phyloP scores from a whole-genome alignment of 2,329 filamentous ascomycete genomes.

The Xylaria sp. region DNA sequence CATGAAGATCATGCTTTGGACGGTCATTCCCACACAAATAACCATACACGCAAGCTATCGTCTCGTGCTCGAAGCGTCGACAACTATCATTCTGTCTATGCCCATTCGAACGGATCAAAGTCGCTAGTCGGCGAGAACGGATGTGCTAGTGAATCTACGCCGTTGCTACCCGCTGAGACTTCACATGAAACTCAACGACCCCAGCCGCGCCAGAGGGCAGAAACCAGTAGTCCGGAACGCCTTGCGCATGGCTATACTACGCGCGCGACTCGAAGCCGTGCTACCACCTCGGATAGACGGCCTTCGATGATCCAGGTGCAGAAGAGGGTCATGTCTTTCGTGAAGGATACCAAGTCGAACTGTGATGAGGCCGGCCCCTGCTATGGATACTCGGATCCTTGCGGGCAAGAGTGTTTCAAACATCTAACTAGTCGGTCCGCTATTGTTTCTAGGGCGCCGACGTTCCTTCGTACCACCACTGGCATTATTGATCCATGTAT shows the following conservation, averaged over 20 bases:
- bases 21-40: constrained; percentile 31
- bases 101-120: constrained; percentile 16
- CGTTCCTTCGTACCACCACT: constrained; percentile 47
- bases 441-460: constrained; percentile 39
- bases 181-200: constrained; percentile 29
- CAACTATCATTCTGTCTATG: constrained; percentile 19
- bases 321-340: constrained; percentile 63
- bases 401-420: constrained; percentile 67
- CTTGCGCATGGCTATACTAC: constrained; percentile 16
- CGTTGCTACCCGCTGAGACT: constrained; percentile 44
- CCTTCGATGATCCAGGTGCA: constrained; percentile 59
- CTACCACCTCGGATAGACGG: constrained; percentile 44
- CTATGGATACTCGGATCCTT: constrained; percentile 67
- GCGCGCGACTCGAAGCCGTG: constrained; percentile 29
- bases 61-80: constrained; percentile 32
- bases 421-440: constrained; percentile 49
- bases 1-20: constrained; percentile 58
- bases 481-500: constrained; percentile 39
- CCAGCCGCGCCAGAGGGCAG: constrained; percentile 33
- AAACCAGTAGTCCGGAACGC: constrained; percentile 26
- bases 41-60: constrained; percentile 27
- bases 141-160: constrained; percentile 49
- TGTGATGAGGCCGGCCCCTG: constrained; percentile 65
- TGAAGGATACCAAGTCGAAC: constrained; percentile 65
- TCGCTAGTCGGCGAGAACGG: constrained; percentile 20